phyloP scores from a whole-genome alignment of 225 moss, liverwort and hornwort species.

The Anthoceros angustus region DNA sequence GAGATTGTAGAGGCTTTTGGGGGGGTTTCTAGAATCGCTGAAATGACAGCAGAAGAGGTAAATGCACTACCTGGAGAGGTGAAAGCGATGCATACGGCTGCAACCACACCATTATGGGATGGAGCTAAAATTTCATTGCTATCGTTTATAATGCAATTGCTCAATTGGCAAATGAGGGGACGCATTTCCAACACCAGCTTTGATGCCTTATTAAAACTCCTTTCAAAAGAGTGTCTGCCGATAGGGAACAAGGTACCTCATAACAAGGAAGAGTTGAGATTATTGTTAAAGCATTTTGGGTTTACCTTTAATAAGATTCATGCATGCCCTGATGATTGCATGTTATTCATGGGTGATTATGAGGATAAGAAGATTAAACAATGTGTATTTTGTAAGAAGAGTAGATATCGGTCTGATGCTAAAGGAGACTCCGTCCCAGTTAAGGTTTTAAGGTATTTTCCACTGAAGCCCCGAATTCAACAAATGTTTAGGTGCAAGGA shows the following conservation, averaged over 20 bases:
- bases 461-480: not conserved
- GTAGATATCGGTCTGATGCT: not conserved
- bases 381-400: not conserved
- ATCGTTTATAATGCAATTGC: not conserved
- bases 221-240: not conserved
- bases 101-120: not conserved
- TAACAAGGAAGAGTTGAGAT: not conserved
- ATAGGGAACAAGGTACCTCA: not conserved
- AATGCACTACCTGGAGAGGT: not conserved
- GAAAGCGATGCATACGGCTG: not conserved
- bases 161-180: not conserved
- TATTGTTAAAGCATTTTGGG: not conserved
- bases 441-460: slow-evolving; percentile 6
- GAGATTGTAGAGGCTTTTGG: not conserved
- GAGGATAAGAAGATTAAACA: not conserved
- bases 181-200: not conserved
- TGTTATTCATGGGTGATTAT: not conserved
- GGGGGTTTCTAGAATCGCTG: not conserved
- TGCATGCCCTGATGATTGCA: not conserved
- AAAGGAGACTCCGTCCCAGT: not conserved
- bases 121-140: not conserved
- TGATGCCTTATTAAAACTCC: not conserved
- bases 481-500: slow-evolving; percentile 6
- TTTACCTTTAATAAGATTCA: not conserved
- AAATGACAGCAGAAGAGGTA: not conserved